Evolutionary conservation across 768 basidiomycete species (phyloP), one percentile per base, ranked within the genome.

Genomic region (Cantharellus cinnabarinus): DNA sequence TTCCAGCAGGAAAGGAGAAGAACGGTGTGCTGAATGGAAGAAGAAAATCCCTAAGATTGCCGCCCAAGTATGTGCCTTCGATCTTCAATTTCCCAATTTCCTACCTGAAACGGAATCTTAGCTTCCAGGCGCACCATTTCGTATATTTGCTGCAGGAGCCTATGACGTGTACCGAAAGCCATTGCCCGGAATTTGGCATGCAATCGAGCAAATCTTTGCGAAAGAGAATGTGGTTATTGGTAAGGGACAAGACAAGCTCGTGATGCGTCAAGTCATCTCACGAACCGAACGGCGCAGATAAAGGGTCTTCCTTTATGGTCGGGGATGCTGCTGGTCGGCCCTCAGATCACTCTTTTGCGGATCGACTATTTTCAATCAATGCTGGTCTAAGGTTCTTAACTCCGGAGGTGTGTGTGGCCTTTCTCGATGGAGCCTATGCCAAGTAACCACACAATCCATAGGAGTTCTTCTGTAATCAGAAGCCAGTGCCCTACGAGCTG

Each of bases 281-380:
- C 54, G 34, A 4, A 29, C 58, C 29, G 4, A 42, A 41, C 20
- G 20, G 20, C 20, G 20, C 20, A 91, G 89, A 93, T 67, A 76
- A 79, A 63, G 60, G 66, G 0, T 50, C 71, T 0, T 83, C 86
- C 0, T 85, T 86, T 64, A 93, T 84, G 64, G 82, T 94, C 0
- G 91, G 91, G 2, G 91, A 95, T 64, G 89, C 89, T 1, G 91
- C 89, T 5, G 91, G 90, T 5, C 79, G 91, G 51, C 70, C 74
- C 51, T 69, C 70, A 37, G 91, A 95, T 70, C 87, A 85, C 67
- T 77, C 83, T 4, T 80, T 81, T 61, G 85, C 83, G 0, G 91
- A 95, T 68, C 76, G 83, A 50, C 89, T 93, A 70, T 88, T 82
- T 75, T 89, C 91, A 0, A 67, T 81, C 2, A 94, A 93, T 63